Evolutionary conservation across 148 eudicot species (phyloP), one percentile per base, ranked within the genome.

Genomic region (Chenopodium quinoa): DNA sequence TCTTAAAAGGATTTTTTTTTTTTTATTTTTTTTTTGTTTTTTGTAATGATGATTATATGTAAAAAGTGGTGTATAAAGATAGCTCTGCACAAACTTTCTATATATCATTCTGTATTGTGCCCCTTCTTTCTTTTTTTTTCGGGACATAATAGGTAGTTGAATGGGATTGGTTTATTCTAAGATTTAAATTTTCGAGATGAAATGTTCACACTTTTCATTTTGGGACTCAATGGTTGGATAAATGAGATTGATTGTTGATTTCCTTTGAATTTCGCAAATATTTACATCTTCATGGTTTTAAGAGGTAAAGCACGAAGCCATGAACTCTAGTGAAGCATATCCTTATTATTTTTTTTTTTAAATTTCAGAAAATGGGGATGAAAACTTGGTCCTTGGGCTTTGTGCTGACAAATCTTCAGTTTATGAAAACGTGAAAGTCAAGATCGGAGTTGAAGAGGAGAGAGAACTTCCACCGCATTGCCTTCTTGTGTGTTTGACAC

Each of bases 321-420:
- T 56, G 62, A 3, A 67, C 11, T 27, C 16, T 67, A 13, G 52
- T 27, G 40, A 27, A 48, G 4, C 52, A 22, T 14, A 27, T 25
- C 58, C 77, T 73, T 40, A 22, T 25, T 63, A 58, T 19, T 66
- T 72, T 71, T 76, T 47, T 46, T 40, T 40, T 40, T 6, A 6
- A 0, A 54, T 60, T 78, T 54, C 29, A 96, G 98, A 75, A 82
- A 85, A 84, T 85, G 94, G 89, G 62, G 97, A 95, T 78, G 99
- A 96, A 10, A 96, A 93, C 83, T 81, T 92, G 80, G 82, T 96
- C 29, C 82, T 96, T 73, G 97, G 95, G 80, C 86, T 96, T 70
- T 89, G 91, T 74, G 67, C 89, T 79, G 93, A 90, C 85, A 86
- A 87, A 77, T 84, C 78, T 69, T 88, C 89, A 47, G 80, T 88